Conservation (phyloP, 1,139 yeast species). For the Blastobotrys buckinghamii region DNA sequence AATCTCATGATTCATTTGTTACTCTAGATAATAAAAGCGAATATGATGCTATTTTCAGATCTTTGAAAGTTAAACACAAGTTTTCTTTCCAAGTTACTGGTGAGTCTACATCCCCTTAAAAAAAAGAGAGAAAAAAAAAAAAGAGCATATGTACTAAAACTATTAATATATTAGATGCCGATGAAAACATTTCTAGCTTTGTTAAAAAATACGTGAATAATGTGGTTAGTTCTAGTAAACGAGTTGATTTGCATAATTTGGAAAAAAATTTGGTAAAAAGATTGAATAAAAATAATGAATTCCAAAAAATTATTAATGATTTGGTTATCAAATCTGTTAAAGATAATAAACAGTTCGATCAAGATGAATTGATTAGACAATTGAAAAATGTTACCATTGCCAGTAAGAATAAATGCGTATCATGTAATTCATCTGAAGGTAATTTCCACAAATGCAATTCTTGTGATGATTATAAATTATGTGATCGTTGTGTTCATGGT, state of each 20-base stretch:
- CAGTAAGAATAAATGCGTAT: neutral
- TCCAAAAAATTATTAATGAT: neutral
- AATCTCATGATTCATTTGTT: conserved; percentile 37
- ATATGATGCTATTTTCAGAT: conserved; percentile 43
- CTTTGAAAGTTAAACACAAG: conserved; percentile 36
- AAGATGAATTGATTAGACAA: neutral
- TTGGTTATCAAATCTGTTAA: neutral
- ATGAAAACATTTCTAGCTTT: neutral
- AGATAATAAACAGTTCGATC: no score
- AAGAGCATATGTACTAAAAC: neutral
- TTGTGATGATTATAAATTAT: neutral
- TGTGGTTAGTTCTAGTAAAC: neutral
- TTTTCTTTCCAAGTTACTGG: conserved; percentile 16
- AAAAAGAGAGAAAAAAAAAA: neutral
- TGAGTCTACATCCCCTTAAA: conserved; percentile 1
- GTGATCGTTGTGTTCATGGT: neutral
- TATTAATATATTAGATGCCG: neutral
- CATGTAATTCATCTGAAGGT: neutral
- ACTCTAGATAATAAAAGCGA: conserved; percentile 39
- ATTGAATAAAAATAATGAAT: neutral
- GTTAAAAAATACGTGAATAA: neutral
- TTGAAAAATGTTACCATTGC: neutral
- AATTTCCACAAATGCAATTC: neutral
- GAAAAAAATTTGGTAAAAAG: neutral
- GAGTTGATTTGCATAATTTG: neutral